Percentiles rank a stretch among this genome's conserved stretches.
These are phyloP conservation scores for Fragilaria radians DNA, from an alignment of 108 stramenopile species.

Conservation along the genomic window DNA sequence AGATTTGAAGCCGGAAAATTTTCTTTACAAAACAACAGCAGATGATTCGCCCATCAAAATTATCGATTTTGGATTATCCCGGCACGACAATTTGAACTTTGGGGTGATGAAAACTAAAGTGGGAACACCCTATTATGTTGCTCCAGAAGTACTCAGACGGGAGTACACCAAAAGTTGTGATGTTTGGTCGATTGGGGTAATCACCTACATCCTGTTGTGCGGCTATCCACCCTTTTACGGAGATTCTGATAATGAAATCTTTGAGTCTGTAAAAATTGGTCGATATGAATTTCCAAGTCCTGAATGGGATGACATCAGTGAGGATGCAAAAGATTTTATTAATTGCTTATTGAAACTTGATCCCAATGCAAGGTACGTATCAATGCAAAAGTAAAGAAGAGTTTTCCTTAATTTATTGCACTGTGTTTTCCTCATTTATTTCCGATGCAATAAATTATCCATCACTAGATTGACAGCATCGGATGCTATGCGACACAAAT, in stretches of 20 bases:
- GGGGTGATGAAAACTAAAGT: conserved; percentile 90
- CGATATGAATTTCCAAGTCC: conserved; percentile 78
- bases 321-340: conserved; percentile 69
- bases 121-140: conserved; percentile 91
- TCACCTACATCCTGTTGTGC: conserved; percentile 91
- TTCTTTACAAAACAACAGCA: conserved; percentile 75
- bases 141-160: conserved; percentile 71
- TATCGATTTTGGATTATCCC: conserved; percentile 97
- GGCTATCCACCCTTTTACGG: conserved; percentile 98
- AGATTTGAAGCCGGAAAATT: conserved; percentile 97
- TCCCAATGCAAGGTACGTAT: conserved; percentile 36
- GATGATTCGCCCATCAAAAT: conserved; percentile 90
- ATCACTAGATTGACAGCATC: conserved; percentile 57
- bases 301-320: conserved; percentile 76
- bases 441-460: no score
- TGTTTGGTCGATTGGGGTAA: conserved; percentile 94
- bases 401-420: background rate
- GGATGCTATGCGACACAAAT: conserved; percentile 62
- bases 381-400: no score
- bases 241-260: conserved; percentile 82
- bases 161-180: conserved; percentile 94
- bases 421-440: background rate
- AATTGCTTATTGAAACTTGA: conserved; percentile 47
- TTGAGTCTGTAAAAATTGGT: conserved; percentile 61
- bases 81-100: conserved; percentile 72